Evolutionary conservation across 495 filamentous ascomycete species (phyloP).

Genomic region (Ascobolus immersus): DNA sequence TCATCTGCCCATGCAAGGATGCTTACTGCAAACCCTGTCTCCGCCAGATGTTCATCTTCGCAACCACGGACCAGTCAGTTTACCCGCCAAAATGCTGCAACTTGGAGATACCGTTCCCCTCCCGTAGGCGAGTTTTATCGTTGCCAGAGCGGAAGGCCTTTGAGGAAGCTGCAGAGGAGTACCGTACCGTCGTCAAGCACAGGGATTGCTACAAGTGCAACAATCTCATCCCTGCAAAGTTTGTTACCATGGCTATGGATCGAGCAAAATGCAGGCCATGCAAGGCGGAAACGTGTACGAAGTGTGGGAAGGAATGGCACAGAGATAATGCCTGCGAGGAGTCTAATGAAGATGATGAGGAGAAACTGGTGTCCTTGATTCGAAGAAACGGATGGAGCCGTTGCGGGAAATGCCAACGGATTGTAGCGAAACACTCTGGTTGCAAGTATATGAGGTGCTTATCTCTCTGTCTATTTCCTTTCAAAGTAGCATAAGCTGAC

Average conservation of each 20-base stretch:
- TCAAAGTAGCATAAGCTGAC: too few relatives aligned
- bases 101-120: constrained; percentile 18
- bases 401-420: constrained; percentile 18
- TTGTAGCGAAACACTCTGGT: constrained; percentile 20
- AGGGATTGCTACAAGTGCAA: constrained; percentile 25
- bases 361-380: constrained; percentile 18
- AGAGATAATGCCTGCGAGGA: constrained; percentile 17
- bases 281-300: constrained; percentile 23
- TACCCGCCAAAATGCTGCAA: constrained; percentile 25
- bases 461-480: too few relatives aligned
- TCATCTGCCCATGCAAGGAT: constrained; percentile 5
- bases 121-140: too few relatives aligned
- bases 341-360: constrained; percentile 20
- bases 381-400: constrained; percentile 21
- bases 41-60: constrained; percentile 8
- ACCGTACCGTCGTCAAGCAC: constrained; percentile 16
- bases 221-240: too few relatives aligned
- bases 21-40: constrained; percentile 10
- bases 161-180: constrained; percentile 19
- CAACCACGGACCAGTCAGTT: constrained; percentile 8
- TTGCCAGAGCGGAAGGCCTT: constrained; percentile 13
- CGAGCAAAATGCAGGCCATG: too few relatives aligned
- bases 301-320: constrained; percentile 23
- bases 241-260: too few relatives aligned
- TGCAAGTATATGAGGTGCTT: constrained; percentile 28